A percentile compares a stretch with the other conserved stretches of the same genome.
Evolutionary conservation across 352 stramenopile genomes (phyloP).

Genomic region (Phytophthora sp.): DNA sequence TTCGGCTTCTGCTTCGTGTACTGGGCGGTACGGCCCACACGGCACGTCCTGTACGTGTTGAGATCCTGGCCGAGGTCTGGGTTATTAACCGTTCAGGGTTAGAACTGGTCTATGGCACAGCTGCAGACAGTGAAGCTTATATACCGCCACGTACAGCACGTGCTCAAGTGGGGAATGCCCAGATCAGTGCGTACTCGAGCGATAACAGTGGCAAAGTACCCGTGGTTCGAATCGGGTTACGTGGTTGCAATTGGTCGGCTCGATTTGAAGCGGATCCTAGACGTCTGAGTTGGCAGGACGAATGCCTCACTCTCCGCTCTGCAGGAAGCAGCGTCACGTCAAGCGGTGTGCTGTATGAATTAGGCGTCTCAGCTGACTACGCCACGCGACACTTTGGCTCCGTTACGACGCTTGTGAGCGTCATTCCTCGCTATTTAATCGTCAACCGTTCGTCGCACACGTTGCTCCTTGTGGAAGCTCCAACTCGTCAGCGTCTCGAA

Average conservation of each 20-base stretch:
- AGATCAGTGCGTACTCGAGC: conserved; percentile 75
- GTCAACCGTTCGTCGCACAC: conserved; percentile 74
- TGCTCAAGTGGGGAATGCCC: conserved; percentile 72
- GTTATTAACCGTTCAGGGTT: conserved; percentile 84
- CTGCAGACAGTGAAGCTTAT: conserved; percentile 65
- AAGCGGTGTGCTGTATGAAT: conserved; percentile 71
- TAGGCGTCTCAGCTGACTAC: conserved; percentile 84
- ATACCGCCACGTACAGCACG: conserved; percentile 57
- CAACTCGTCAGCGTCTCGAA: conserved; percentile 36
- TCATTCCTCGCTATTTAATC: conserved; percentile 83
- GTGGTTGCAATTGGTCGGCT: conserved; percentile 66
- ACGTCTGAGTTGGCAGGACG: conserved; percentile 85
- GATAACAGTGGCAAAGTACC: conserved; percentile 46
- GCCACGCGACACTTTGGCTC: conserved; percentile 83
- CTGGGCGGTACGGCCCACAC: conserved; percentile 31
- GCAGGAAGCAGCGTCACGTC: conserved; percentile 28
- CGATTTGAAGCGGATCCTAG: conserved; percentile 76
- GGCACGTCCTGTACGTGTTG: conserved; percentile 38
- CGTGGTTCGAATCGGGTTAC: conserved; percentile 63
- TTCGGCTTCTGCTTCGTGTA: conserved; percentile 76
- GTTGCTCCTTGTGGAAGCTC: conserved; percentile 64
- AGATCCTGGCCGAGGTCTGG: conserved; percentile 70
- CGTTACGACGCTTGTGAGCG: conserved; percentile 83
- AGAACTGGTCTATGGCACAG: conserved; percentile 77
- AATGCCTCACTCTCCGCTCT: conserved; percentile 69